Base-by-base conservation (phyloP, 2,329 filamentous ascomycete genomes). In the Cordyceps javanica region DNA sequence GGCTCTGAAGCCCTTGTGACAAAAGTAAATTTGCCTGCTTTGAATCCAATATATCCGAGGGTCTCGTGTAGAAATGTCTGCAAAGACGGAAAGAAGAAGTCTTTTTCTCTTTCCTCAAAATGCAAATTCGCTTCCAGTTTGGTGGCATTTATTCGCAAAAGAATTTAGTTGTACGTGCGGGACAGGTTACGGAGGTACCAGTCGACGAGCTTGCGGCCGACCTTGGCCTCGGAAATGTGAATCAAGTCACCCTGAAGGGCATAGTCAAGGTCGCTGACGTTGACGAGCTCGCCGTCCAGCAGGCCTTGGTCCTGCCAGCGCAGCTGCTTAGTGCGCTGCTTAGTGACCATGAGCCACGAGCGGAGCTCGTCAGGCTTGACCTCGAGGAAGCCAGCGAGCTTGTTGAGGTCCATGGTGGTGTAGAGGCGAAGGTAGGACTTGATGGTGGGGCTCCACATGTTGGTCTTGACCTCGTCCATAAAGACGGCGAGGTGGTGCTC, bases 381-480 rank as follows among this genome's bases (percentile, higher is more conserved):
- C 68, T 97, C 94, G 57, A 99, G 83, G 85, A 99, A 99, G 60
- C 92, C 92, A 61, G 94, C 91, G 61, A 99, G 86, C 80, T 99
- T 99, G 81, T 93, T 94, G 62, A 99, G 82, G 69, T 99, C 94
- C 93, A 99, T 97, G 66, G 94, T 99, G 46, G 94, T 97, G 85
- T 99, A 99, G 58, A 99, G 88, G 73, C 96, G 94, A 65, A 99
- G 85, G 81, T 99, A 99, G 62, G 92, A 97, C 82, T 96, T 96
- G 73, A 99, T 89, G 46, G 92, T 97, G 45, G 94, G 94, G 73
- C 90, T 93, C 86, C 86, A 96, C 85, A 99, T 94, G 77, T 96
- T 97, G 77, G 91, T 97, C 86, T 96, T 96, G 75, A 99, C 93
- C 80, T 99, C 94, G 67, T 97, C 92, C 93, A 99, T 97, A 82